These are phyloP conservation scores for Russula ochroleuca DNA, from an alignment of 768 basidiomycete species.

Conservation along the genomic window DNA sequence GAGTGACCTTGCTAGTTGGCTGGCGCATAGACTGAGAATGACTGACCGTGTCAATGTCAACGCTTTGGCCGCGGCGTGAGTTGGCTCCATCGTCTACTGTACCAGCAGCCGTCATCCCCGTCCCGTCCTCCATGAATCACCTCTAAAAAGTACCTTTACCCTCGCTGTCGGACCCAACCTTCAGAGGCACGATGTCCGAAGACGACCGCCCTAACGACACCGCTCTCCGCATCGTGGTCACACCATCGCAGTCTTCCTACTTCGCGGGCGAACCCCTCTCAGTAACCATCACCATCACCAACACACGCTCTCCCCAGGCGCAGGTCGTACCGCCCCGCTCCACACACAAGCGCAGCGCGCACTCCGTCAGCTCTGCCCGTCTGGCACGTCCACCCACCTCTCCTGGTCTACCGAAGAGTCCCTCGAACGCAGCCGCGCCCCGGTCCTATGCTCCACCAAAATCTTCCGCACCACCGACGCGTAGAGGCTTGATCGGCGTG, in stretches of 20 bases:
- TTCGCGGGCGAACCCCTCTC: constrained; percentile 89
- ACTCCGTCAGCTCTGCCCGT: constrained; percentile 80
- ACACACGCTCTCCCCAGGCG: constrained; percentile 55
- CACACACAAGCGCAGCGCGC: constrained; percentile 65
- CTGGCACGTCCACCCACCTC: constrained; percentile 79
- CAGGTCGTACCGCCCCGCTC: constrained; percentile 38
- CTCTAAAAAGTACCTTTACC: background rate
- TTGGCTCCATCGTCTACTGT: background rate
- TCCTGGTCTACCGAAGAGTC: constrained; percentile 53
- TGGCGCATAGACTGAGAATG: too few species aligned
- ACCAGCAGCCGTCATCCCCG: background rate
- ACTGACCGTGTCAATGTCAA: too few species aligned
- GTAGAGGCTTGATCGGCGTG: constrained; percentile 56
- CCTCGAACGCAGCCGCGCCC: constrained; percentile 39
- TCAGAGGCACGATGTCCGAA: constrained; percentile 20
- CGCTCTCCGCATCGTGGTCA: constrained; percentile 58
- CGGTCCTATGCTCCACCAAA: constrained; percentile 21
- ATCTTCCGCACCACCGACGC: constrained; percentile 27
- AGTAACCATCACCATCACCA: constrained; percentile 83
- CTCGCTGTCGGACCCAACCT: background rate
- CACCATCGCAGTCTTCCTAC: constrained; percentile 82
- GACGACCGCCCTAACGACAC: constrained; percentile 6
- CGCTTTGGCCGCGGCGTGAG: background rate
- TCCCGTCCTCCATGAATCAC: background rate
- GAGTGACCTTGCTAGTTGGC: too few species aligned